Percentiles rank a stretch among this genome's conserved stretches.
Evolutionary conservation across 306 rosid species (phyloP).

Genomic region (Prunus armeniaca): DNA sequence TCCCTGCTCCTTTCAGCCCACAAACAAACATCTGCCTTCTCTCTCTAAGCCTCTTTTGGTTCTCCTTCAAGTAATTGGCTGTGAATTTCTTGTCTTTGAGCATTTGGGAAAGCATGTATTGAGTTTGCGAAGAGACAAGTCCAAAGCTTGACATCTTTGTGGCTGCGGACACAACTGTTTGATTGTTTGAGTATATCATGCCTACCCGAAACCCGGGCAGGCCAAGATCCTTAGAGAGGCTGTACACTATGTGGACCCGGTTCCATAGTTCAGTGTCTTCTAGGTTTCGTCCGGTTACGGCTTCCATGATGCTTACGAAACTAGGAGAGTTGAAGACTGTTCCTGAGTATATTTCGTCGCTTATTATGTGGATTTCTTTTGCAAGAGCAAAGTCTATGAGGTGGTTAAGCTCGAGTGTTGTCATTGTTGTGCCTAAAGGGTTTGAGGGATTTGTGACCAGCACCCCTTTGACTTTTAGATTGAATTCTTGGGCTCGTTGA

Average conservation of each 20-base stretch:
- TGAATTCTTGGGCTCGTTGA: slow-evolving; percentile 35
- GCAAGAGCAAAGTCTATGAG: slow-evolving; percentile 45
- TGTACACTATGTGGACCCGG: slow-evolving; percentile 61
- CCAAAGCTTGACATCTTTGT: slow-evolving; percentile 98
- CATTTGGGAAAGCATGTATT: slow-evolving; percentile 48
- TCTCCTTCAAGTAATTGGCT: slow-evolving; percentile 40
- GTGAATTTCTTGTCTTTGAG: slow-evolving; percentile 49
- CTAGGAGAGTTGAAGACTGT: slow-evolving; percentile 57
- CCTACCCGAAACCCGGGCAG: slow-evolving; percentile 79
- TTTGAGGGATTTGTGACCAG: slow-evolving; percentile 80
- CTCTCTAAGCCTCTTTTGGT: slow-evolving; percentile 37
- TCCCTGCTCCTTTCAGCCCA: slow-evolving; percentile 53
- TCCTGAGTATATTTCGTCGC: slow-evolving; percentile 81
- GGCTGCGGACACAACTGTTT: slow-evolving; percentile 47
- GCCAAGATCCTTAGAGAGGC: slow-evolving; percentile 76
- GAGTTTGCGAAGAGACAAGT: slow-evolving; percentile 75
- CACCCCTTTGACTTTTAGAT: slow-evolving; percentile 68
- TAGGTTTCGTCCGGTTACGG: slow-evolving; percentile 18
- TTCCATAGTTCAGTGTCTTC: slow-evolving; percentile 1
- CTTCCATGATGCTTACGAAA: slow-evolving; percentile 52
- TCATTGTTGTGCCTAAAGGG: slow-evolving; percentile 76
- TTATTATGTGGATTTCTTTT: slow-evolving; percentile 55
- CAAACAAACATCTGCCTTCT: slow-evolving; percentile 45
- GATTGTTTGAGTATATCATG: slow-evolving; percentile 68
- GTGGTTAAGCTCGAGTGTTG: slow-evolving; percentile 44